phyloP scores from a whole-genome alignment of 2,329 filamentous ascomycete species.

The Piedraia hortae region DNA sequence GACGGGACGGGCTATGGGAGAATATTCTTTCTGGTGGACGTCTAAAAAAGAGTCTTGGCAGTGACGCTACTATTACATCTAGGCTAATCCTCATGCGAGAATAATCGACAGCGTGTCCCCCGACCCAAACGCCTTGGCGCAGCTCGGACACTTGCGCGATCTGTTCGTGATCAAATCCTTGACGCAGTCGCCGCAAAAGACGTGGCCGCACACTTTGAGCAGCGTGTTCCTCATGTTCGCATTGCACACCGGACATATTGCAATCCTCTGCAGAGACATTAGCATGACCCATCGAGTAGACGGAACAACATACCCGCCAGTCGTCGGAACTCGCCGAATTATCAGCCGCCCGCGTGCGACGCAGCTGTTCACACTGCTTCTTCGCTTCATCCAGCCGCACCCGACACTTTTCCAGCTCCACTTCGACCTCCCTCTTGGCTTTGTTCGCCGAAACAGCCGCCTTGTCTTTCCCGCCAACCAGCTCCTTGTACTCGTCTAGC shows the following conservation, averaged over 20 bases:
- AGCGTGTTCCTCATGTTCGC: constrained; percentile 83
- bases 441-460: constrained; percentile 35
- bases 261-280: constrained; percentile 29
- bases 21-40: too few relatives aligned
- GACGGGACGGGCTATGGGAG: too few relatives aligned
- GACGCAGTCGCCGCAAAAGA: constrained; percentile 78
- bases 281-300: not conserved
- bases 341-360: constrained; percentile 36
- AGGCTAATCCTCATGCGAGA: constrained; percentile 11
- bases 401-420: constrained; percentile 54
- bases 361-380: constrained; percentile 68
- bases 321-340: constrained; percentile 50
- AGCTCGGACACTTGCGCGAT: constrained; percentile 84
- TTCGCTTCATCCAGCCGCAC: constrained; percentile 49
- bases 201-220: constrained; percentile 79
- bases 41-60: too few relatives aligned
- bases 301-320: constrained; percentile 40
- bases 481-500: constrained; percentile 43
- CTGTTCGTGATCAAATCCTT: constrained; percentile 71
- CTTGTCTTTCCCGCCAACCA: constrained; percentile 51
- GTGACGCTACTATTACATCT: too few relatives aligned
- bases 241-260: constrained; percentile 77
- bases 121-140: constrained; percentile 71
- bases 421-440: constrained; percentile 31
- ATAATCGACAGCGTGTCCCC: constrained; percentile 51